Conservation (phyloP, 495 filamentous ascomycete species). For the Aeminium ludgeri region DNA sequence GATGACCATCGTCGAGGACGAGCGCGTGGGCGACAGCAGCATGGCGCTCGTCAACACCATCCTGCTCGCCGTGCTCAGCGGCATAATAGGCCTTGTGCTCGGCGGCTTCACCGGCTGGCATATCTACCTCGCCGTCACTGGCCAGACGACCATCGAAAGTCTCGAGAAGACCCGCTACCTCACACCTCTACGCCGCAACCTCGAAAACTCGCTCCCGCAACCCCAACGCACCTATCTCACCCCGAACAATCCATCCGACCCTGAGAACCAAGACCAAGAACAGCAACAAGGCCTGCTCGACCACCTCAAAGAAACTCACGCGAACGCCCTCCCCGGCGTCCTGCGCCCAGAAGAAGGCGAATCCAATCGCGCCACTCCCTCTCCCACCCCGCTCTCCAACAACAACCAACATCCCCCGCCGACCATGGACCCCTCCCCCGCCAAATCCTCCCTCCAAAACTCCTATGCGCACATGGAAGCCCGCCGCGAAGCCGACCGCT, state of each 20-base stretch:
- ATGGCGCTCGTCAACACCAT: slow-evolving; percentile 83
- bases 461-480: slow-evolving; percentile 60
- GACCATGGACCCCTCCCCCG: slow-evolving; percentile 21
- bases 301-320: slow-evolving; percentile 64
- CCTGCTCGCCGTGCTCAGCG: slow-evolving; percentile 65
- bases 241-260: slow-evolving; percentile 8
- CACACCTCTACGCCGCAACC: slow-evolving; percentile 50
- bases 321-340: slow-evolving; percentile 64
- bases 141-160: slow-evolving; percentile 86
- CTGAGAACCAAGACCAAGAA: no score
- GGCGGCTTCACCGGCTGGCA: slow-evolving; percentile 89
- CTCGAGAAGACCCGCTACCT: slow-evolving; percentile 89
- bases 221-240: slow-evolving; percentile 16
- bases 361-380: slow-evolving; percentile 18
- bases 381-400: slow-evolving; percentile 10
- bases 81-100: slow-evolving; percentile 80
- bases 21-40: slow-evolving; percentile 21
- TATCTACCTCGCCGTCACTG: slow-evolving; percentile 57
- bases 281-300: slow-evolving; percentile 48
- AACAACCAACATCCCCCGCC: slow-evolving; percentile 14
- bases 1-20: slow-evolving; percentile 51
- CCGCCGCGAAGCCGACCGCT: slow-evolving; percentile 52
- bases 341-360: slow-evolving; percentile 70
- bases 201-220: slow-evolving; percentile 36
- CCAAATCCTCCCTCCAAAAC: slow-evolving; percentile 33